Base-by-base conservation (phyloP, 805 yeast genomes). In the Candida peoriensis region DNA sequence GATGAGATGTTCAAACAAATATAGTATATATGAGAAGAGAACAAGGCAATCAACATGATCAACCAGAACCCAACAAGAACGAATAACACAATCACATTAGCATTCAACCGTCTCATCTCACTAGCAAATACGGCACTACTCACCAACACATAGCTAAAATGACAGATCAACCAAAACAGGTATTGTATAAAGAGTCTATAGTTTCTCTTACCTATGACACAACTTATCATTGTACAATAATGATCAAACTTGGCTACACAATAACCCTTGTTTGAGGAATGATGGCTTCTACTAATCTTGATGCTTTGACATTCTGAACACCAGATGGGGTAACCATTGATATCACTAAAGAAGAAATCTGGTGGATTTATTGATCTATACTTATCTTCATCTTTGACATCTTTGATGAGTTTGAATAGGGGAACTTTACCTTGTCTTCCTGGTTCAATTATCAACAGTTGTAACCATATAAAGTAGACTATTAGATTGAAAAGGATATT, bases 161-260 rank as follows among this genome's bases (percentile, higher is more conserved):
- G 52, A 3, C 54, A 16, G 19, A 59, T 54, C 20, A 66, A 56
- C 47, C 64, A 61, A 5, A 64, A 27, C 21, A 70, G 48, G 47
- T 70, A 79, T 41, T 73, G 76, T 4, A 78, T 33, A 48, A 88
- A 88, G 20, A 65, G 58, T 32, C 70, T 52, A 52, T 76, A 76
- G 57, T 90, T 89, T 24, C 61, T 55, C 39, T 72, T 70, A 0
- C 95, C 96, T 28, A 89, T 74, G 5, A 76, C 73, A 0, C 69
- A 54, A 1, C 95, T 94, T 0, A 90, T 57, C 81, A 86, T 87
- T 1, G 76, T 51, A 54, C 97, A 89, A 49, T 69, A 81, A 55
- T 89, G 97, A 57, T 89, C 97, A 66, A 84, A 81, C 38, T 71
- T 66, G 0, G 84, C 76, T 0, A 88, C 76, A 51, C 95, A 86